These are phyloP conservation scores for Annona squamosa DNA, from an alignment of 164 flowering plant species.

Conservation along the genomic window DNA sequence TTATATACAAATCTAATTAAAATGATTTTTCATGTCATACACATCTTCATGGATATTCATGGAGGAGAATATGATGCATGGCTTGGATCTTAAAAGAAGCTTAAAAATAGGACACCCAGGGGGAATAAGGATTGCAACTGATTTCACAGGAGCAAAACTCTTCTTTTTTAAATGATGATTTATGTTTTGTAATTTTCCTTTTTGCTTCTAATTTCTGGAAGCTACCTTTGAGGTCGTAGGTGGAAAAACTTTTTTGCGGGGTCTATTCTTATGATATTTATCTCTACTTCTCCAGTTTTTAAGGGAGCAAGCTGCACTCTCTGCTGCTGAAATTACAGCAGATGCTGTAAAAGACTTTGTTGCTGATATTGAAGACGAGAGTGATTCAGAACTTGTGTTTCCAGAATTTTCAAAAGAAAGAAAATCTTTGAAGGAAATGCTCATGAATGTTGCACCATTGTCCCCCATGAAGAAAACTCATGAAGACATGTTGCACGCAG, in stretches of 20 bases:
- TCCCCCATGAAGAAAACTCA: slow-evolving; percentile 23
- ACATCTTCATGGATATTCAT: no score
- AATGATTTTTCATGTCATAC: no score
- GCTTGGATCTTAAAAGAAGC: no score
- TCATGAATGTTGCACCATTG: slow-evolving; percentile 32
- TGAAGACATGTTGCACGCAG: slow-evolving; percentile 24
- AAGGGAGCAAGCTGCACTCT: slow-evolving; percentile 85
- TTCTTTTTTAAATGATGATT: no score
- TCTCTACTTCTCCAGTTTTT: slow-evolving; percentile 47
- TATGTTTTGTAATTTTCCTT: no score
- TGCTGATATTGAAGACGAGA: slow-evolving; percentile 55
- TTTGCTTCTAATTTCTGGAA: no score
- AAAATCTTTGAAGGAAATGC: slow-evolving; percentile 45
- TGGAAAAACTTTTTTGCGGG: background rate
- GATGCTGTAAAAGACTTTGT: slow-evolving; percentile 58
- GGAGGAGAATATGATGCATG: no score
- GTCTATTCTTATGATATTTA: slow-evolving; percentile 1
- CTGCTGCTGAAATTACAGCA: slow-evolving; percentile 76
- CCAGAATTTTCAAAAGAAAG: slow-evolving; percentile 24
- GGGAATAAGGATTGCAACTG: no score
- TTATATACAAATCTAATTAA: no score
- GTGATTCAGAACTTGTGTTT: slow-evolving; percentile 27
- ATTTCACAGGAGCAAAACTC: no score
- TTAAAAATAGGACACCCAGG: no score
- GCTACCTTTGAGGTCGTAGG: no score